phyloP scores from a whole-genome alignment of 1,139 yeast genomes.

The Diutina siamensis region DNA sequence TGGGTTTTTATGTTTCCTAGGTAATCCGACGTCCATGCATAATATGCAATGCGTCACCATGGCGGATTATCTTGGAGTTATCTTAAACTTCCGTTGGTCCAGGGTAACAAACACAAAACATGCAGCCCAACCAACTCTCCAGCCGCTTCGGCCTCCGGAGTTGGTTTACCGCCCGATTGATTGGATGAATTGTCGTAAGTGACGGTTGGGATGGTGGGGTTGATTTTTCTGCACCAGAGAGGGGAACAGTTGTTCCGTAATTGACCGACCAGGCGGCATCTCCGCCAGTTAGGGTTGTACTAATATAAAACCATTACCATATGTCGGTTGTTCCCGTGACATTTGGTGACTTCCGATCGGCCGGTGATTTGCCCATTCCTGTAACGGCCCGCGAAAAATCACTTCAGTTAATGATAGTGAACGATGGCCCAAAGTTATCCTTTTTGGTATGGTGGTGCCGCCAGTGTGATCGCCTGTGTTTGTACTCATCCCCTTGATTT shows the following conservation, averaged over 20 bases:
- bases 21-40: too few species aligned
- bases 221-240: not conserved
- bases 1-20: too few species aligned
- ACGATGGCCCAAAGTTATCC: not conserved
- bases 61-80: too few species aligned
- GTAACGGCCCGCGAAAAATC: conserved; percentile 3
- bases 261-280: not conserved
- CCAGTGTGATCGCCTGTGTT: conserved; percentile 56
- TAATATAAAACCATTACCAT: not conserved
- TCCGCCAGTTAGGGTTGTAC: not conserved
- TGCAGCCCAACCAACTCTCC: too few species aligned
- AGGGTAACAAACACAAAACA: too few species aligned
- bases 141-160: too few species aligned
- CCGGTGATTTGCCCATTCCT: not conserved
- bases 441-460: conserved; percentile 46
- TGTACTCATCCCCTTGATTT: conserved; percentile 68
- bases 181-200: not conserved
- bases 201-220: not conserved
- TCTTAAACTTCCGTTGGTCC: not conserved
- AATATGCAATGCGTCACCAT: too few species aligned
- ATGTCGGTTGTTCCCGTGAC: not conserved
- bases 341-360: not conserved
- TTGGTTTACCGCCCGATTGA: too few species aligned
- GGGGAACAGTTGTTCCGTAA: not conserved
- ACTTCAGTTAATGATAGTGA: not conserved